These are phyloP conservation scores for Fraxinus sp. DNA, from an alignment of 305 asterid species.

Conservation along the genomic window DNA sequence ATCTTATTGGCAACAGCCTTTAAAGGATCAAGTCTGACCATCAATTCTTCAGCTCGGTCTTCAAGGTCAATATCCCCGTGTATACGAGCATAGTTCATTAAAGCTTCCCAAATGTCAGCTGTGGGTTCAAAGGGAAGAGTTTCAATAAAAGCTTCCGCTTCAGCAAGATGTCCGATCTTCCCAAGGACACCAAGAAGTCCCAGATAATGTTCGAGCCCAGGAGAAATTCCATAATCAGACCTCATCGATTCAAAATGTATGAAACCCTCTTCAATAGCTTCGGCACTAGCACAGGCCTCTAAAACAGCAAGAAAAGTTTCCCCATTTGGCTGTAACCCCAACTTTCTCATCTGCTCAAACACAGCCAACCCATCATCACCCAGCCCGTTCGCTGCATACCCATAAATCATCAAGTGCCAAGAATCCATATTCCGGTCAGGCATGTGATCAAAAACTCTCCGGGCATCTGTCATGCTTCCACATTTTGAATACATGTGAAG, in stretches of 20 bases:
- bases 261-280: conserved; percentile 83
- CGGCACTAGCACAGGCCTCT: conserved; percentile 87
- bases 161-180: conserved; percentile 78
- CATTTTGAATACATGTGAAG: conserved; percentile 83
- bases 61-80: conserved; percentile 95
- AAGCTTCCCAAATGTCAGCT: conserved; percentile 72
- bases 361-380: conserved; percentile 87
- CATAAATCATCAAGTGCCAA: conserved; percentile 85
- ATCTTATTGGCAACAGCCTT: conserved; percentile 65
- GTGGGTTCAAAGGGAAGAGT: conserved; percentile 82
- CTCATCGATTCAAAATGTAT: conserved; percentile 79
- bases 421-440: conserved; percentile 75
- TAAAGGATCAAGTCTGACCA: conserved; percentile 64
- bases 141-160: conserved; percentile 64
- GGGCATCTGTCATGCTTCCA: conserved; percentile 80
- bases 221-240: conserved; percentile 60
- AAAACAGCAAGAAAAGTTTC: conserved; percentile 75
- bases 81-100: conserved; percentile 82
- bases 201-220: conserved; percentile 68
- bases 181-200: conserved; percentile 77
- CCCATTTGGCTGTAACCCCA: conserved; percentile 54
- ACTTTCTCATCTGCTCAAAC: conserved; percentile 73
- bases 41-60: conserved; percentile 77
- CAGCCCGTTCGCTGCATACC: conserved; percentile 67
- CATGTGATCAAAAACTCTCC: conserved; percentile 88